phyloP scores from a whole-genome alignment of 768 basidiomycete species.

The Suillus hirtellus region DNA sequence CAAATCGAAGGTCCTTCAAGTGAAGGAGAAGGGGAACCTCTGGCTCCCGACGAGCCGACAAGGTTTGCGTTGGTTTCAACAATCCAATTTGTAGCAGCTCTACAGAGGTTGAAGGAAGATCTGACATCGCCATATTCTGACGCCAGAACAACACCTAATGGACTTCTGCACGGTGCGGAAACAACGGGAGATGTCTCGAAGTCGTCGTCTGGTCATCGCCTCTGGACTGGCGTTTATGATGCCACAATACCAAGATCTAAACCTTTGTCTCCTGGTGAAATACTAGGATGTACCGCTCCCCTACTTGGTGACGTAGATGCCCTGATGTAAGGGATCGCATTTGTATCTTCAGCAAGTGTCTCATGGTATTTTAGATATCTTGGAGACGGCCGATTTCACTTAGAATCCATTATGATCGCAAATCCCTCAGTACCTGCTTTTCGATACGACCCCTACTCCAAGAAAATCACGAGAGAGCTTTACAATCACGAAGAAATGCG shows the following conservation, averaged over 20 bases:
- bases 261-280: conserved; percentile 95
- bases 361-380: conserved; percentile 65
- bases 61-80: conserved; percentile 92
- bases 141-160: conserved; percentile 11
- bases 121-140: conserved; percentile 46
- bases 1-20: conserved; percentile 53
- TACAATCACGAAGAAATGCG: conserved; percentile 93
- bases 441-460: conserved; percentile 97
- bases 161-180: conserved; percentile 18
- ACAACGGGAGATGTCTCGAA: background rate
- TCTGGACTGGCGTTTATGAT: conserved; percentile 70
- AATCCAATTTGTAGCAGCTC: conserved; percentile 94
- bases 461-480: conserved; percentile 90
- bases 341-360: background rate
- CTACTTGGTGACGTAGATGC: conserved; percentile 79
- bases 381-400: conserved; percentile 96
- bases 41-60: conserved; percentile 44
- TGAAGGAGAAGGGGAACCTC: conserved; percentile 10
- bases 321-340: conserved; percentile 62
- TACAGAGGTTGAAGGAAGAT: conserved; percentile 84
- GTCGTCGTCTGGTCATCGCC: conserved; percentile 19
- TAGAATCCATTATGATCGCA: conserved; percentile 99
- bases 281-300: conserved; percentile 96
- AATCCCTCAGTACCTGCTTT: conserved; percentile 94
- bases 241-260: conserved; percentile 80